Base-by-base conservation (phyloP, 257 asterid species). In the Avicennia marina region DNA sequence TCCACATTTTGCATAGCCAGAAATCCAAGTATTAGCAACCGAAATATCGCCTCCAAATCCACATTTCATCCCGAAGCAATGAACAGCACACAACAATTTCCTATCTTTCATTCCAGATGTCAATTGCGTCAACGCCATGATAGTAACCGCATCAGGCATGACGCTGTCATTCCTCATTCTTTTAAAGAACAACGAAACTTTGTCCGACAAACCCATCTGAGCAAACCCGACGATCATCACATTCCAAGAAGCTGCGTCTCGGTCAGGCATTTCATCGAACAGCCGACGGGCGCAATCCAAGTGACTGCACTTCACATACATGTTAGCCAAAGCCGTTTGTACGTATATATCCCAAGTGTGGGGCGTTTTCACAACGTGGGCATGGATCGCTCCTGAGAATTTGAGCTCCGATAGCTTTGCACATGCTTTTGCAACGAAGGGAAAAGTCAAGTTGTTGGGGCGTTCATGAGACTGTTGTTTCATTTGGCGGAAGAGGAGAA, bases 211-310 rank as follows among this genome's bases (percentile, higher is more conserved):
- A 5, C 85, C 89, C 62, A 46, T 44, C 34, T 70, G 81, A 43
- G 76, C 69, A 53, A 73, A 73, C 15, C 87, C 82, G 63, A 72
- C 39, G 34, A 83, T 25, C 29, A 83, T 27, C 12, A 82, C 75
- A 63, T 89, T 89, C 95, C 94, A 85, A 20, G 94, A 79, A 68
- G 78, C 80, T 6, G 71, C 52, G 65, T 89, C 96, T 48, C 82
- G 70, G 1, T 50, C 67, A 22, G 87, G 60, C 82, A 85, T 81
- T 71, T 70, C 83, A 24, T 85, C 97, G 27, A 89, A 89, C 95
- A 85, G 11, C 1, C 41, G 36, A 26, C 44, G 61, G 7, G 94
- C 94, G 44, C 65, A 44, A 1, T 61, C 76, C 22, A 83, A 19
- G 6, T 54, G 38, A 6, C 44, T 53, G 45, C 94, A 87, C 69